These are phyloP conservation scores for Leccinellum luteum DNA, from an alignment of 768 basidiomycete species.

Conservation along the genomic window DNA sequence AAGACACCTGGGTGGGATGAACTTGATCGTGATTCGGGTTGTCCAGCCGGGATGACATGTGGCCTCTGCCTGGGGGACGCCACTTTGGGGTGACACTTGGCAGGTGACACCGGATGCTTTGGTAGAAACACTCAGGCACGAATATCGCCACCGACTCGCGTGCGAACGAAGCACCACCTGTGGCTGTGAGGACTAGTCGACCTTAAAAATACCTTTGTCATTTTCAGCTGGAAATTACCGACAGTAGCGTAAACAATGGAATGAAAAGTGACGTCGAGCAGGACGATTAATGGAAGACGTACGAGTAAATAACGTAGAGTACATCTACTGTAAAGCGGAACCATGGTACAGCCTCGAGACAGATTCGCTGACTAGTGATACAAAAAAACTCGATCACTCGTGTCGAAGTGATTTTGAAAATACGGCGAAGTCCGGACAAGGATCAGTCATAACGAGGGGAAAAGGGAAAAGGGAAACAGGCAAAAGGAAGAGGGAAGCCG, in stretches of 20 bases:
- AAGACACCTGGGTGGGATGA: background rate
- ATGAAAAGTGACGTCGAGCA: constrained; percentile 18
- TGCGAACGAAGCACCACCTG: constrained; percentile 15
- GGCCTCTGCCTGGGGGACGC: constrained; percentile 7
- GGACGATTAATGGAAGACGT: constrained; percentile 30
- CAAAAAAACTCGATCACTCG: constrained; percentile 28
- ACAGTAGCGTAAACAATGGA: constrained; percentile 23
- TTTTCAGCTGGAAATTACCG: constrained; percentile 21
- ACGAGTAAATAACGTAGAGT: constrained; percentile 33
- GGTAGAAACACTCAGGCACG: background rate
- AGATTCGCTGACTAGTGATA: constrained; percentile 32
- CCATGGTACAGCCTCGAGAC: constrained; percentile 19
- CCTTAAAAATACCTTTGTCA: constrained; percentile 32
- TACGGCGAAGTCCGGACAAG: constrained; percentile 27
- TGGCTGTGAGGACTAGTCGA: constrained; percentile 30
- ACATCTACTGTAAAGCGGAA: constrained; percentile 33
- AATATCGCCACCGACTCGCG: constrained; percentile 21
- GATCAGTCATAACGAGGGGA: constrained; percentile 19
- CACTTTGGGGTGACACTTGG: background rate
- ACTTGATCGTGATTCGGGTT: constrained; percentile 7
- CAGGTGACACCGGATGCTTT: constrained; percentile 19
- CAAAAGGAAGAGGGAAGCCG: constrained; percentile 14
- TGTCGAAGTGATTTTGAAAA: constrained; percentile 27
- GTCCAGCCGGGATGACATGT: constrained; percentile 8
- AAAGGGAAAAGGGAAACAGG: constrained; percentile 16